Base-by-base conservation (phyloP, 2,329 filamentous ascomycete genomes). In the Cercospora sp. region DNA sequence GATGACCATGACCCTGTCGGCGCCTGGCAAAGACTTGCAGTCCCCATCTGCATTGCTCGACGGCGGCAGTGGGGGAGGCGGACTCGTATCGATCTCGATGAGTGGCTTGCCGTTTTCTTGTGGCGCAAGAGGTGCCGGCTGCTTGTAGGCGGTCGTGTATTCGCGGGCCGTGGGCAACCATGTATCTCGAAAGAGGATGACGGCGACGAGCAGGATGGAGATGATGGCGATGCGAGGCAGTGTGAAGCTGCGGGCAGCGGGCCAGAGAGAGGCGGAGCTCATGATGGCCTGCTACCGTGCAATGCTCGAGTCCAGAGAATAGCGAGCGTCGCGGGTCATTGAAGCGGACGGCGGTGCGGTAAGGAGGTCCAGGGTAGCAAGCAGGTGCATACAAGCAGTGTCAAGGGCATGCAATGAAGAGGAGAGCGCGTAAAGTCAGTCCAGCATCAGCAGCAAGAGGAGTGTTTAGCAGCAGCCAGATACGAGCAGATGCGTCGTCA, bases 1-100 rank as follows among this genome's bases (percentile, higher is more conserved):
- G 51, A 88, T 78, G 28, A 89, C 81, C 72, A 88, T 83, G 63
- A 89, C 77, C 69, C 88, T 80, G 6, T 84, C 79, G 8, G 80
- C 78, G 55, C 78, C 78, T 0, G 74, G 73, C 16, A 75, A 64
- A 57, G 68, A 65, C 12, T 58, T 65, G 66, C 75, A 76, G 28
- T 61, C 63, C 3, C 67, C 62, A 45, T 69, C 42, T 9, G 51
- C 36, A 28, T 53, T 45, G 28, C 12, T 45, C n/a, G 30, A 42
- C 18, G 59, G 40, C 9, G 68, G 51, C n/a, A 62, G 58, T 18
- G 68, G 60, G 4, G 61, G 62, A 20, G 53, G 51, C 23, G 61
- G 59, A 53, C 28, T 30, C 8, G 68, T 58, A 28, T 67, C 61
- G 13, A 45, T 40, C 16, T 42, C 48, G 20, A 33, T 58, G 30